Base-by-base conservation (phyloP, 2,329 filamentous ascomycete species). In the Lecanicillium sp. region DNA sequence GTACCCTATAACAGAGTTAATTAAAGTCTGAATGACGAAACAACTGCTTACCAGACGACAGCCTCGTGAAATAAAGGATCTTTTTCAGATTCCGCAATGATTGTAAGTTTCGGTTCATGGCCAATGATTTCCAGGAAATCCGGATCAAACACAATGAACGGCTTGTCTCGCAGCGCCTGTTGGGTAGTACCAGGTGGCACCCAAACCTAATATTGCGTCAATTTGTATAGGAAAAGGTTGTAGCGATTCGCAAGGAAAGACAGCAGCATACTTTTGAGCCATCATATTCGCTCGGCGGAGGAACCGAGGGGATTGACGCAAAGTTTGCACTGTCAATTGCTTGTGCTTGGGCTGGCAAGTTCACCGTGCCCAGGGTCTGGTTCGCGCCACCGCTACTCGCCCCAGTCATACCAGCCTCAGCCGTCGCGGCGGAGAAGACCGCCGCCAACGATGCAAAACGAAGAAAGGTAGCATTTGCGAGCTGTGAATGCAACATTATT, bases 1-100 rank as follows among this genome's bases (percentile, higher is more conserved):
- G 62, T 20, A 46, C 10, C 44, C 44, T 46, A 23, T 14, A 10
- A 11, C 11, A 14, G 23, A 21, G 30, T 23, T 9, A 29, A 5
- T 6, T 15, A 17, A 9, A 14, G 4, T 8, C 10, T 33, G 12
- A 17, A 19, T 15, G n/a, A 9, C 3, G 14, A 2, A 9, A 3
- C 4, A 17, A n/a, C n/a, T 2, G 8, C 26, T 23, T 67, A 71
- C 73, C 74, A 80, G 0, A 77, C 67, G 9, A 76, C 72, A 6
- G 76, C 77, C 54, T 81, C 77, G 47, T 80, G 77, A 37, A 77
- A 80, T 5, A 76, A 55, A 0, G 73, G 73, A 39, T 77, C 66
- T 0, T 58, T 61, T 0, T 63, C 67, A 0, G 70, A 65, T 4
- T 68, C 62, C 1, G 72, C 73, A 7, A 78, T 67, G 12, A 77